Percentiles rank a stretch among this genome's conserved stretches.
Evolutionary conservation across 2,329 filamentous ascomycete species (phyloP).

Genomic region (Cyphellophora europaea): DNA sequence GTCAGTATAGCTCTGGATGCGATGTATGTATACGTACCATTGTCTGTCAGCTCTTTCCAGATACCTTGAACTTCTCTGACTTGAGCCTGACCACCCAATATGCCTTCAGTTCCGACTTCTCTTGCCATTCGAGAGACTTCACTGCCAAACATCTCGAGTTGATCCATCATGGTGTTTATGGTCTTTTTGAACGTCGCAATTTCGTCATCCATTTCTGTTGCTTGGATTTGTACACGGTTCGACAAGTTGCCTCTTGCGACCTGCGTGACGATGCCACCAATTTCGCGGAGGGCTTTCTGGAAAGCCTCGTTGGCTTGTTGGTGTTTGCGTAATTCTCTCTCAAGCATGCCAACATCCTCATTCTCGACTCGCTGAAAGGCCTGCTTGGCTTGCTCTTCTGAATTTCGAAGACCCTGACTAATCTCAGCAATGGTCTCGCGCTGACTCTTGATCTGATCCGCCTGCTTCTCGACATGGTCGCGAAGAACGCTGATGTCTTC

Average conservation of each 20-base stretch:
- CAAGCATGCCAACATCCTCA: constrained; percentile 77
- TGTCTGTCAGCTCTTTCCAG: constrained; percentile 93
- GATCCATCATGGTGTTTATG: constrained; percentile 99
- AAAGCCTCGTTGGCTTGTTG: constrained; percentile 98
- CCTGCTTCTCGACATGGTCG: constrained; percentile 88
- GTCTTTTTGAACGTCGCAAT: constrained; percentile 97
- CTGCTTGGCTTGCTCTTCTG: constrained; percentile 75
- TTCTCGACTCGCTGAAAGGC: constrained; percentile 75
- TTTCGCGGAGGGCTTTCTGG: constrained; percentile 92
- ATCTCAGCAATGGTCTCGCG: constrained; percentile 78
- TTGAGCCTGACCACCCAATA: constrained; percentile 85
- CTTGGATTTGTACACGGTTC: constrained; percentile 93
- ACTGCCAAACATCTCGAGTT: constrained; percentile 90
- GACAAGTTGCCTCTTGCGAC: constrained; percentile 91
- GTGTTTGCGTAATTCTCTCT: constrained; percentile 91
- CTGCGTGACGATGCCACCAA: constrained; percentile 93
- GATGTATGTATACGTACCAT: constrained; percentile 44
- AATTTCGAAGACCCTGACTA: constrained; percentile 73
- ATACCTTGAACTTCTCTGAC: constrained; percentile 92
- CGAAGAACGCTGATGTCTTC: constrained; percentile 77
- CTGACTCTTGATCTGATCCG: constrained; percentile 81
- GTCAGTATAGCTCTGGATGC: constrained; percentile 6
- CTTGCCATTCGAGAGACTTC: constrained; percentile 91
- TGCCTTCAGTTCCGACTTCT: constrained; percentile 92
- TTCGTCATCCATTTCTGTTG: constrained; percentile 94